These are phyloP conservation scores for Aspergillus aculeatinus DNA, from an alignment of 2,329 filamentous ascomycete genomes.

Conservation along the genomic window DNA sequence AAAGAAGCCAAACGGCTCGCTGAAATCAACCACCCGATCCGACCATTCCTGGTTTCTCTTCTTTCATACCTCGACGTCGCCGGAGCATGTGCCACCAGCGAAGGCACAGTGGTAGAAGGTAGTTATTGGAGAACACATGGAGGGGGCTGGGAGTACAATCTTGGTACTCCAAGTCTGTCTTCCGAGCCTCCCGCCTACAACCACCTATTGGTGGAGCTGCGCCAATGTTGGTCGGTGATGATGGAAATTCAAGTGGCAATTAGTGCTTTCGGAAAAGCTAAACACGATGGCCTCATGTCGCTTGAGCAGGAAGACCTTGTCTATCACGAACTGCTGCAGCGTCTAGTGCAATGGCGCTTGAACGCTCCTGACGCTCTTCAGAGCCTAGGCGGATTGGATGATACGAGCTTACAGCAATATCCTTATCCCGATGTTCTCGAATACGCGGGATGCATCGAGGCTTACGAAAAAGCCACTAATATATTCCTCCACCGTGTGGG, in stretches of 20 bases:
- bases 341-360: slow-evolving; percentile 31
- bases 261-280: slow-evolving; percentile 34
- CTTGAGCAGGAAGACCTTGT: slow-evolving; percentile 30
- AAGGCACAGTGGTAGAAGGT: slow-evolving; percentile 39
- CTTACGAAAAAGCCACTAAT: slow-evolving; percentile 39
- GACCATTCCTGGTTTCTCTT: slow-evolving; percentile 40
- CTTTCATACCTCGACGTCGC: slow-evolving; percentile 43
- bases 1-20: slow-evolving; percentile 30
- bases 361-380: slow-evolving; percentile 30
- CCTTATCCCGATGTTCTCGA: slow-evolving; percentile 33
- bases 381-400: slow-evolving; percentile 28
- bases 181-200: slow-evolving; percentile 22
- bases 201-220: slow-evolving; percentile 27
- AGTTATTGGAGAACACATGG: slow-evolving; percentile 42
- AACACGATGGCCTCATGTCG: slow-evolving; percentile 29
- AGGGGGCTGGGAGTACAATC: slow-evolving; percentile 40
- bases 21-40: slow-evolving; percentile 35
- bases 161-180: slow-evolving; percentile 33
- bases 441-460: slow-evolving; percentile 37
- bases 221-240: slow-evolving; percentile 33
- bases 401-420: slow-evolving; percentile 28
- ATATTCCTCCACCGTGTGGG: slow-evolving; percentile 35
- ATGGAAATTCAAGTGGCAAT: slow-evolving; percentile 37
- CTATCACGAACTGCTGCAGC: slow-evolving; percentile 31
- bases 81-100: slow-evolving; percentile 39